Evolutionary conservation across 352 stramenopile species (phyloP), one percentile per base, ranked within the genome.

Genomic region (Discostella stelligera): DNA sequence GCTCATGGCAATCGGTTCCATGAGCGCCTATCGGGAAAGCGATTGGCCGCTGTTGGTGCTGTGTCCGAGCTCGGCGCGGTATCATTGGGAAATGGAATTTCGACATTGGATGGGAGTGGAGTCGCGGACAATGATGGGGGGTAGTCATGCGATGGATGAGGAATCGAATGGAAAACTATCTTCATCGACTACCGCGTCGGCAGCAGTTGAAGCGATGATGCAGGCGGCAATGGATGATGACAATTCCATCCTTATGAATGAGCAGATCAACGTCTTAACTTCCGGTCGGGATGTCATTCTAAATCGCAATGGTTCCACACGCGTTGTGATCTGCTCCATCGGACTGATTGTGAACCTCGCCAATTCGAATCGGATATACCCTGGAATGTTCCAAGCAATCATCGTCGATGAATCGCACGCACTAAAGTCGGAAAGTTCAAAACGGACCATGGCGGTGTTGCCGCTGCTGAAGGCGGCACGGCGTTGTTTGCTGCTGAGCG

Each of bases 11-110:
- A 92, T 94, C 79, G 87, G 87, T 6, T 74, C 78, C 48, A 91
- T 94, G 70, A 71, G 81, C 4, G 73, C 86, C 0, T 95, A 93
- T 71, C 48, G 7, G 55, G 27, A 80, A 13, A 46, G 85, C 6
- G 90, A 95, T 54, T 96, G 91, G 93, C 94, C 93, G 20, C 11
- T 95, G 3, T 71, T 97, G 0, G 84, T 97, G 13, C 70, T 97
- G 44, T 90, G 80, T 69, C 94, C 94, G 0, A 93, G 87, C 32
- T 89, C 77, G 56, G 90, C 93, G 0, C 62, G 89, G n/a, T 92
- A 91, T 77, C 90, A 96, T 64, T 97, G 94, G 94, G 80, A 91
- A 60, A 79, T 77, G 27, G 94, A 97, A 69, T 88, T 96, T 62
- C 70, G 79, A 13, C 67, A 87, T 52, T 93, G 89, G 88, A 59